Conservation (phyloP, 495 filamentous ascomycete genomes). For the Neurospora sp. region DNA sequence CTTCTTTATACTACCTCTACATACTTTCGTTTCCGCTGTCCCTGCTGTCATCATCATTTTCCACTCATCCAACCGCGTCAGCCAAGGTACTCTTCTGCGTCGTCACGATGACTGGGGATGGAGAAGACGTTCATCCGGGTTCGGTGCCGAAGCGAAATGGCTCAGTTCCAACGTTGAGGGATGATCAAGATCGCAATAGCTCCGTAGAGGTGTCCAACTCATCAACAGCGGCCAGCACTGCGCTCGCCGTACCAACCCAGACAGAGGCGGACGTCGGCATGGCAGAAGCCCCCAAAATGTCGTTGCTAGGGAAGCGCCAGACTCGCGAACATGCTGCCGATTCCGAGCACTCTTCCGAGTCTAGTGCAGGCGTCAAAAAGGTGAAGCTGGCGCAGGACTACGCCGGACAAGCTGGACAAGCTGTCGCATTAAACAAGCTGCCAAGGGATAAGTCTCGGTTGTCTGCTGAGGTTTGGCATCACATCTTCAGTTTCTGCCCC, state of each 20-base stretch:
- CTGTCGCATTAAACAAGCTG: slow-evolving; percentile 3
- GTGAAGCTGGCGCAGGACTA: slow-evolving; percentile 24
- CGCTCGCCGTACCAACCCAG: not conserved
- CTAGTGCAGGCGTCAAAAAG: slow-evolving; percentile 20
- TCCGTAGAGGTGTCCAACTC: not conserved
- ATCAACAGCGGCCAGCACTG: not conserved
- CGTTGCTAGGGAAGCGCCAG: slow-evolving; percentile 27
- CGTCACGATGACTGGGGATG: not conserved
- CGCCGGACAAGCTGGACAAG: slow-evolving; percentile 1
- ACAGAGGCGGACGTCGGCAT: slow-evolving; percentile 9
- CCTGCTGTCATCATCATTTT: not conserved
- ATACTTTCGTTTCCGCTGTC: not conserved
- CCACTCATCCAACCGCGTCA: not conserved
- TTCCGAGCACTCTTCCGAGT: not conserved
- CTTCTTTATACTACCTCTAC: slow-evolving; percentile 1
- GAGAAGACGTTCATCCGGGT: not conserved
- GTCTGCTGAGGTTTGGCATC: slow-evolving; percentile 45
- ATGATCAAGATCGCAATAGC: not conserved
- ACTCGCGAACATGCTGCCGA: slow-evolving; percentile 5
- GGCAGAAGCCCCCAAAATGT: slow-evolving; percentile 4
- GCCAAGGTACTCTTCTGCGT: not conserved
- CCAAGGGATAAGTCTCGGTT: slow-evolving; percentile 30
- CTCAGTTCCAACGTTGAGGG: not conserved
- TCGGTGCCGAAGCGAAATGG: not conserved
- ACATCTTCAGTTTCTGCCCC: slow-evolving; percentile 43